Evolutionary conservation across 2,329 filamentous ascomycete genomes (phyloP).

Genomic region (Pseudopithomyces chartarum): DNA sequence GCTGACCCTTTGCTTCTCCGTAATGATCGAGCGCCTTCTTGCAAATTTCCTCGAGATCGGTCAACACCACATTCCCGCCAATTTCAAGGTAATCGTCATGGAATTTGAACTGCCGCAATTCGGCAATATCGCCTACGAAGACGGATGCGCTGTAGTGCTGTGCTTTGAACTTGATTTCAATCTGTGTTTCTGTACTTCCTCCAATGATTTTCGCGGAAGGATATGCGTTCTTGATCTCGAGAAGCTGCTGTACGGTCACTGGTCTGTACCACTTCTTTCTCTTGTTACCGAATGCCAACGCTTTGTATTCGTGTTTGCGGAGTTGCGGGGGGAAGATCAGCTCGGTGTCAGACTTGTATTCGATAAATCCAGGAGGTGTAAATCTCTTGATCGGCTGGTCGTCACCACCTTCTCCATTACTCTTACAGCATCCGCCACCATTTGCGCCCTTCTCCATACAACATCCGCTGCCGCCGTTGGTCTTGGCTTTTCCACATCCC

Average conservation of each 20-base stretch:
- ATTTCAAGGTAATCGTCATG: conserved; percentile 84
- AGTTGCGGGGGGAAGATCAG: conserved; percentile 90
- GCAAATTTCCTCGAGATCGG: conserved; percentile 86
- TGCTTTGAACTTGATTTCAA: conserved; percentile 97
- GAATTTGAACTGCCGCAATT: conserved; percentile 81
- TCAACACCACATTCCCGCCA: conserved; percentile 89
- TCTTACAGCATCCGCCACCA: conserved; percentile 51
- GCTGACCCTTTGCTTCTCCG: conserved; percentile 71
- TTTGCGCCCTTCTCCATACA: conserved; percentile 65
- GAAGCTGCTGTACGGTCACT: conserved; percentile 80
- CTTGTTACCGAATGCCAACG: conserved; percentile 91
- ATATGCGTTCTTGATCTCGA: conserved; percentile 87
- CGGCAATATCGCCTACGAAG: conserved; percentile 89
- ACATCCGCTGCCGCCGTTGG: conserved; percentile 68
- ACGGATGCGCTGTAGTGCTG: conserved; percentile 89
- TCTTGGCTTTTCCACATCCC: conserved; percentile 60
- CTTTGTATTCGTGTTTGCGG: conserved; percentile 79
- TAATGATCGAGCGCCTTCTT: conserved; percentile 80
- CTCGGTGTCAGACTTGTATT: conserved; percentile 91
- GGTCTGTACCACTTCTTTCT: conserved; percentile 92
- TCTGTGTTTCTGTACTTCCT: conserved; percentile 95
- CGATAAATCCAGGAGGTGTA: conserved; percentile 87
- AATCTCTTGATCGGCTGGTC: conserved; percentile 64
- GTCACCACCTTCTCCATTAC: conserved; percentile 44
- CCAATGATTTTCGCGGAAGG: conserved; percentile 93